phyloP scores from a whole-genome alignment of 2,329 filamentous ascomycete genomes.

The Cucurbitaria berberidis region DNA sequence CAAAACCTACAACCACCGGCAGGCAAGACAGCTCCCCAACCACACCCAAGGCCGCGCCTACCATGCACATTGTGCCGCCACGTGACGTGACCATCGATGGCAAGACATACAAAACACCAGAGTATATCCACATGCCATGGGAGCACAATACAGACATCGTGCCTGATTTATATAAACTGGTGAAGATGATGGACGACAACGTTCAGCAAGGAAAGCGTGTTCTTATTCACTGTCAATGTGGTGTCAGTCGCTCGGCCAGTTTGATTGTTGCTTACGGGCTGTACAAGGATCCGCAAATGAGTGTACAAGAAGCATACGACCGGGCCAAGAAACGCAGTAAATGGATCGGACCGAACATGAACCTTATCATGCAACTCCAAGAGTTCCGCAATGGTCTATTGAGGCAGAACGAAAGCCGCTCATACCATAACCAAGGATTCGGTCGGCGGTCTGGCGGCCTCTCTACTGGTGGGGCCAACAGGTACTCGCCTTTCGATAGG shows the following conservation, averaged over 20 bases:
- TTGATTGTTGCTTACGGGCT: slow-evolving; percentile 86
- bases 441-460: slow-evolving; percentile 43
- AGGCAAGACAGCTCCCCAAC: slow-evolving; percentile 50
- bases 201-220: slow-evolving; percentile 78
- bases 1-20: slow-evolving; percentile 35
- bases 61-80: slow-evolving; percentile 37
- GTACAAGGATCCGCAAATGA: slow-evolving; percentile 76
- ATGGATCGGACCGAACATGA: slow-evolving; percentile 94
- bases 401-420: slow-evolving; percentile 42
- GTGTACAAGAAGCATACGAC: slow-evolving; percentile 83
- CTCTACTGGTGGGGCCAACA: slow-evolving; percentile 33
- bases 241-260: slow-evolving; percentile 83
- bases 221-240: slow-evolving; percentile 84
- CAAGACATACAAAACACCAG: slow-evolving; percentile 59
- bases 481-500: slow-evolving; percentile 43
- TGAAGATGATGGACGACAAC: slow-evolving; percentile 75
- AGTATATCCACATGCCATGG: slow-evolving; percentile 88
- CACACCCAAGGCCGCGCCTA: slow-evolving; percentile 62
- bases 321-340: slow-evolving; percentile 79
- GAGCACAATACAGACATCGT: slow-evolving; percentile 89
- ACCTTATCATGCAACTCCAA: slow-evolving; percentile 85
- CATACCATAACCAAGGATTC: slow-evolving; percentile 40
- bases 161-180: slow-evolving; percentile 74
- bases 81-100: slow-evolving; percentile 33
- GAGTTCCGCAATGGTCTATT: slow-evolving; percentile 68